Conservation (phyloP, 1,284 basidiomycete species). For the Takashimella koratensis region DNA sequence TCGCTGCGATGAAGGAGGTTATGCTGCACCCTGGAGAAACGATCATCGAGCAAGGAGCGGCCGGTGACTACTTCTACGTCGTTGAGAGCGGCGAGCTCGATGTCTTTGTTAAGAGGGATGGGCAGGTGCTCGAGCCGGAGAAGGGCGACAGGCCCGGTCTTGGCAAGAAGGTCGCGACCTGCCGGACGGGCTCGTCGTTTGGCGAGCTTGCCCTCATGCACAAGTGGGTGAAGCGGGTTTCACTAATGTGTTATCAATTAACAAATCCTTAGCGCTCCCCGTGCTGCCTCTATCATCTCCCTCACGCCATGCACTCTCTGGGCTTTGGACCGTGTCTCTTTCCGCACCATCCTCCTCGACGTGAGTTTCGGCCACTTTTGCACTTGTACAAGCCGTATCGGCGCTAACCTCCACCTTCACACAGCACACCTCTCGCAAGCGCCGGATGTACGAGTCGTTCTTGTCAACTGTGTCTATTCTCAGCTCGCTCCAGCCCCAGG, state of each 20-base stretch:
- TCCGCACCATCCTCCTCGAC: constrained; percentile 95
- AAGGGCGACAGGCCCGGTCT: constrained; percentile 55
- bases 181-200: constrained; percentile 81
- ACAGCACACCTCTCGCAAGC: constrained; percentile 68
- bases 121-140: constrained; percentile 51
- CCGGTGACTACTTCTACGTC: constrained; percentile 96
- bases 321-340: constrained; percentile 95
- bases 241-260: background rate
- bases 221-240: constrained; percentile 53
- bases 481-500: constrained; percentile 75
- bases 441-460: constrained; percentile 95
- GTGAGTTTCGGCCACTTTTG: constrained; percentile 43
- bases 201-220: constrained; percentile 98
- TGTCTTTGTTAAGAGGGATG: constrained; percentile 68
- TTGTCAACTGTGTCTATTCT: constrained; percentile 86
- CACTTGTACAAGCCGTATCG: background rate
- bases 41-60: constrained; percentile 93
- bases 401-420: constrained; percentile 11
- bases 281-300: constrained; percentile 88
- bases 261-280: constrained; percentile 60
- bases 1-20: constrained; percentile 94
- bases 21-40: constrained; percentile 68
- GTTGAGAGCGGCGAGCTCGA: constrained; percentile 86
- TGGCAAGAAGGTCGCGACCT: constrained; percentile 80
- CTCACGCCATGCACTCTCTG: constrained; percentile 81